These are phyloP conservation scores for Cladosporium sp. DNA, from an alignment of 2,329 filamentous ascomycete genomes.

Conservation along the genomic window DNA sequence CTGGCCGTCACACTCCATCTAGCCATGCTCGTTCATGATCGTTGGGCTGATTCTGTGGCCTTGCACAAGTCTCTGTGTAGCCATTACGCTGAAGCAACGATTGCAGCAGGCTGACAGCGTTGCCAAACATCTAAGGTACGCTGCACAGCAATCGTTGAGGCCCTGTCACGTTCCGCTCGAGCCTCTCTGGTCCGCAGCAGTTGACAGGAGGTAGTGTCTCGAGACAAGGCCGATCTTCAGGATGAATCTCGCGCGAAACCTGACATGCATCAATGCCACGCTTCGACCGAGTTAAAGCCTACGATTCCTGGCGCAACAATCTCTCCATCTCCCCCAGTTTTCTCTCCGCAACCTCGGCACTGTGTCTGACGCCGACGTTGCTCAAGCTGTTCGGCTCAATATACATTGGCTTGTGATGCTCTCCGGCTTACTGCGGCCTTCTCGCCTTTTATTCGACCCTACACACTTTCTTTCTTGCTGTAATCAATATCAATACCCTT, in stretches of 20 bases:
- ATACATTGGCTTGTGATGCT: constrained; percentile 1
- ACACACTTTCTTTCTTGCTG: background rate
- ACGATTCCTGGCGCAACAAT: background rate
- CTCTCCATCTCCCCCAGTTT: background rate
- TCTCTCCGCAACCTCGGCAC: constrained; percentile 5
- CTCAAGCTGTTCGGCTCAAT: background rate
- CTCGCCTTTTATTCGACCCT: background rate
- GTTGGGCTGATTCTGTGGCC: too few relatives aligned
- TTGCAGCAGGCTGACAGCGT: too few relatives aligned
- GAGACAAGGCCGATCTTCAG: background rate
- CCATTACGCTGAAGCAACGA: too few relatives aligned
- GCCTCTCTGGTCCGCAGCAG: background rate
- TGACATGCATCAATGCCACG: background rate
- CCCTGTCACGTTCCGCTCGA: background rate
- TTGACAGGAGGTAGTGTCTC: background rate
- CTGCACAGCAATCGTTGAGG: too few relatives aligned
- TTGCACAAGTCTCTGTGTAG: too few relatives aligned
- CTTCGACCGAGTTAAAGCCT: background rate
- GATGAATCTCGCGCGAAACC: constrained; percentile 9
- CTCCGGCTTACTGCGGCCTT: background rate
- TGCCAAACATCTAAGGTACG: too few relatives aligned
- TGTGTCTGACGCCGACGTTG: background rate
- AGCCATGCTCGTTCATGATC: too few relatives aligned
- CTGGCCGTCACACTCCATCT: too few relatives aligned
- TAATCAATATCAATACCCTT: background rate